phyloP scores from a whole-genome alignment of 1,284 basidiomycete species.

The Gomphus sp. region DNA sequence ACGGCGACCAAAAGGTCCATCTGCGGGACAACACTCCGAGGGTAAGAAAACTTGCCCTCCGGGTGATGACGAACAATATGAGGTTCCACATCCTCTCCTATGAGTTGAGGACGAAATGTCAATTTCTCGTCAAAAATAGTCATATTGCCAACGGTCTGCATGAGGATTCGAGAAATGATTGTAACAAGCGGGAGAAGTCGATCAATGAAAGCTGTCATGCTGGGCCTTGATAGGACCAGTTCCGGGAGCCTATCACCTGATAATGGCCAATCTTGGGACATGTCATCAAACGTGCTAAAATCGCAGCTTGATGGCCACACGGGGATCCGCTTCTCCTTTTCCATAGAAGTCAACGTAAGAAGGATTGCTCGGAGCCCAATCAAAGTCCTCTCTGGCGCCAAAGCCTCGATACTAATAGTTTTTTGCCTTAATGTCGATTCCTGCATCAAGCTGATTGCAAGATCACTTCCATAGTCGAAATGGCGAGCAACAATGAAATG shows the following conservation, averaged over 20 bases:
- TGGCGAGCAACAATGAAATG: slow-evolving; percentile 83
- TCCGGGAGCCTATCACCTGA: slow-evolving; percentile 56
- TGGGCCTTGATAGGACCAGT: slow-evolving; percentile 47
- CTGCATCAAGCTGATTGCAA: slow-evolving; percentile 73
- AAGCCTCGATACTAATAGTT: slow-evolving; percentile 29
- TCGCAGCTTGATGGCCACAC: slow-evolving; percentile 72
- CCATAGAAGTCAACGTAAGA: slow-evolving; percentile 62
- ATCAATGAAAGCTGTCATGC: slow-evolving; percentile 72
- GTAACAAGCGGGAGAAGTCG: slow-evolving; percentile 55
- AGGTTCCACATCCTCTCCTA: slow-evolving; percentile 63
- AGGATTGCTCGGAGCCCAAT: slow-evolving; percentile 76
- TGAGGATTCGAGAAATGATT: slow-evolving; percentile 55
- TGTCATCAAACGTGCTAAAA: slow-evolving; percentile 45
- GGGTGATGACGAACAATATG: slow-evolving; percentile 59
- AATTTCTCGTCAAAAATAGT: slow-evolving; percentile 82
- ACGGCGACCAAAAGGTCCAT: slow-evolving; percentile 72
- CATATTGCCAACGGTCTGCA: slow-evolving; percentile 65
- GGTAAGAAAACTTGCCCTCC: slow-evolving; percentile 67
- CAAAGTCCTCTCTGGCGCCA: slow-evolving; percentile 66
- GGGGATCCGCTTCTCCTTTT: slow-evolving; percentile 59
- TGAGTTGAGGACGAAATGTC: slow-evolving; percentile 48
- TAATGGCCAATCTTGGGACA: slow-evolving; percentile 50
- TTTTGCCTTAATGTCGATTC: slow-evolving; percentile 46
- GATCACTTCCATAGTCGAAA: slow-evolving; percentile 79
- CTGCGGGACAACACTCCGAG: slow-evolving; percentile 50